Conservation (phyloP, 1,284 basidiomycete species). For the Agaricales sp. region DNA sequence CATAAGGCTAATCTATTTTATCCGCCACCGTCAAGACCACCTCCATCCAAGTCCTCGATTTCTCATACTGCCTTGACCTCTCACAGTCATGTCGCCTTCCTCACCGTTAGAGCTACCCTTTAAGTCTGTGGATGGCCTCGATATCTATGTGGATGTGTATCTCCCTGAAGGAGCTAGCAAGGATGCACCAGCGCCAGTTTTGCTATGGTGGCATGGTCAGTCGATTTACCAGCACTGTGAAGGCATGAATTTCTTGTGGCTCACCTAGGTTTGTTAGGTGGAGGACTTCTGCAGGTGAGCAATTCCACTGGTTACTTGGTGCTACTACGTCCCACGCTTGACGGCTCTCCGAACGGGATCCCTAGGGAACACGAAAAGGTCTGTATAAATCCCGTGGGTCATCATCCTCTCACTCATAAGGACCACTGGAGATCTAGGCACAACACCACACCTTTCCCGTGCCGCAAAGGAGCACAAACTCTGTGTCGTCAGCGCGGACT, state of each 20-base stretch:
- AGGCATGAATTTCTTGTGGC: slow-evolving; percentile 2
- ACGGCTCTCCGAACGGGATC: slow-evolving; percentile 3
- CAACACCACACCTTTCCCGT: slow-evolving; percentile 22
- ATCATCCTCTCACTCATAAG: neutral
- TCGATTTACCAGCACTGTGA: neutral
- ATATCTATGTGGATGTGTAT: slow-evolving; percentile 25
- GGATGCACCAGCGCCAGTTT: slow-evolving; percentile 18
- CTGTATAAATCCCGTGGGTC: neutral
- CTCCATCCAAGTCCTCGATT: no score
- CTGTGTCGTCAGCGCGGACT: slow-evolving; percentile 25
- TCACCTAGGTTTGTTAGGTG: slow-evolving; percentile 8
- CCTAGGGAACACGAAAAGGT: slow-evolving; percentile 26
- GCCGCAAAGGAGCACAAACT: slow-evolving; percentile 21
- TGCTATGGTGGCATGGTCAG: slow-evolving; percentile 29
- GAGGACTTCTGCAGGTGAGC: slow-evolving; percentile 18
- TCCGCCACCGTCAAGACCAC: no score
- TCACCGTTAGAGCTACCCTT: slow-evolving; percentile 22
- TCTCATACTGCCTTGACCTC: neutral
- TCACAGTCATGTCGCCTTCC: slow-evolving; percentile 4
- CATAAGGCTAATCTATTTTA: no score
- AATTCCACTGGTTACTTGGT: neutral
- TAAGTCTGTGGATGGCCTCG: slow-evolving; percentile 21
- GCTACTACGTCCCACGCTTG: neutral
- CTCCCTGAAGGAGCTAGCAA: slow-evolving; percentile 19
- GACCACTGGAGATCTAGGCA: slow-evolving; percentile 11